Base-by-base conservation (phyloP, 768 basidiomycete genomes). In the Neoboletus brunneissimus region DNA sequence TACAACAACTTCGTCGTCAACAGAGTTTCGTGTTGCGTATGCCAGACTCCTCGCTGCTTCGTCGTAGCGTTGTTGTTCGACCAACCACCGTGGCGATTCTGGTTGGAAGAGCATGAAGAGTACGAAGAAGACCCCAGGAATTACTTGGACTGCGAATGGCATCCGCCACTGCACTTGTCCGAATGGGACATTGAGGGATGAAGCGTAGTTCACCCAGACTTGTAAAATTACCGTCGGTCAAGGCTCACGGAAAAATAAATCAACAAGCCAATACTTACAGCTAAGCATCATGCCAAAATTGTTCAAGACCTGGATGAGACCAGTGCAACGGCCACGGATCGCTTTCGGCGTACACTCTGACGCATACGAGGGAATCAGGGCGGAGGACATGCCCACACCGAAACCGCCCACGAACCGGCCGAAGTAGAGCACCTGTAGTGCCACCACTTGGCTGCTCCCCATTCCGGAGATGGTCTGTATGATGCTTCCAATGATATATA, bases 351-450 rank as follows among this genome's bases (percentile, higher is more conserved):
- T 73, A 47, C 75, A 81, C 64, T 83, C 82, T 1, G 80, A 81
- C 11, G 81, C 73, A 46, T 82, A 83, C 0, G 79, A 72, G 13
- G 81, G 81, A 6, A 80, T 75, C 2, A 82, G 65, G 5, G 80
- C 78, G 1, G 77, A 75, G 8, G 78, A 73, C 75, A 80, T 78
- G 15, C 84, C 83, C 29, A 86, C 76, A 8, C 86, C 85, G 49
- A 86, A 72, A 20, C 87, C 86, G 7, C 80, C 77, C 0, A 88
- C 53, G 67, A 86, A 87, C 5, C 83, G 76, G 51, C 78, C 73
- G 60, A 77, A 77, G 58, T 77, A 80, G 37, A 80, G 70, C 8
- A 79, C 72, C 10, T 64, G 64, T 11, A 79, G 63, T 13, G 67
- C 77, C 3, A 75, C 72, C 6, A 29, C 49, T 53, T 61, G 67